These are phyloP conservation scores for Aspergillus pseudoterreus DNA, from an alignment of 2,329 filamentous ascomycete genomes.

Conservation along the genomic window DNA sequence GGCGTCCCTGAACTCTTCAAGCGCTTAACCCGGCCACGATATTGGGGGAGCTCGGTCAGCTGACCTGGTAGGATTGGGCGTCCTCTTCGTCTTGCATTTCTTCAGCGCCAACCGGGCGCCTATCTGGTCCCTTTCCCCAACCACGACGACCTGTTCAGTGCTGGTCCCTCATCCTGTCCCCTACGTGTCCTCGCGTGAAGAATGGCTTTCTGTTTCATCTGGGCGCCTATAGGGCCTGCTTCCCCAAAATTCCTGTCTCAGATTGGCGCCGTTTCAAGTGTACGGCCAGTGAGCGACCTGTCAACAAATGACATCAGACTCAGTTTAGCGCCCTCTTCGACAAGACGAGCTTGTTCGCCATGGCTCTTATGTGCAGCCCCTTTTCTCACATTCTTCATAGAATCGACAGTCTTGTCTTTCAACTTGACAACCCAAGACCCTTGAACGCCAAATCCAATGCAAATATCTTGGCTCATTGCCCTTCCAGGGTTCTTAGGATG, in stretches of 20 bases:
- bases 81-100: slow-evolving; percentile 9
- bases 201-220: slow-evolving; percentile 25
- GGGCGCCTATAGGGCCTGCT: slow-evolving; percentile 24
- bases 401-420: neutral
- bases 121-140: slow-evolving; percentile 11
- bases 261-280: slow-evolving; percentile 6
- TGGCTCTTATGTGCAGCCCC: slow-evolving; percentile 9
- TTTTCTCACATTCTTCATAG: neutral
- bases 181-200: slow-evolving; percentile 4
- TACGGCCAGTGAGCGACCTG: slow-evolving; percentile 13
- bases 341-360: slow-evolving; percentile 7
- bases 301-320: slow-evolving; percentile 9
- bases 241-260: slow-evolving; percentile 23
- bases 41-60: slow-evolving; percentile 6
- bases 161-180: neutral
- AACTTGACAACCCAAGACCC: neutral
- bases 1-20: neutral
- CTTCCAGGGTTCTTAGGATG: slow-evolving; percentile 17
- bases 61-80: slow-evolving; percentile 13
- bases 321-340: slow-evolving; percentile 13
- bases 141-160: slow-evolving; percentile 6
- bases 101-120: slow-evolving; percentile 22
- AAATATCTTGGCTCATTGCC: slow-evolving; percentile 8
- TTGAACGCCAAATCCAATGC: neutral
- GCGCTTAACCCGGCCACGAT: neutral